phyloP scores from a whole-genome alignment of 371 early-diverging fungal species.

The Fennellomyces sp. region DNA sequence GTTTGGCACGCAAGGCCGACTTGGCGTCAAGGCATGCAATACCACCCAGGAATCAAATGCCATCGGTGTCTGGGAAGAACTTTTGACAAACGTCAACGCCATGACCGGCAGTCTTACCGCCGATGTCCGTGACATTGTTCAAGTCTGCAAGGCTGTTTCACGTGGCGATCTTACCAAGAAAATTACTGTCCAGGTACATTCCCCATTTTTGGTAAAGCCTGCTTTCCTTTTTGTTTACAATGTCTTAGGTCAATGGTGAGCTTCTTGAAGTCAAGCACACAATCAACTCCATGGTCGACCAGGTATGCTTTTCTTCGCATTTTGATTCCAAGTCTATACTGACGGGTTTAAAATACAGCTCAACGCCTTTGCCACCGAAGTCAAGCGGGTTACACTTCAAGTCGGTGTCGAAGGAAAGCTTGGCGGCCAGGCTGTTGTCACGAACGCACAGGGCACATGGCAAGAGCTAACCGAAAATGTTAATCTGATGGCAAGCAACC shows the following conservation, averaged over 20 bases:
- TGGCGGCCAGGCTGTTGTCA: conserved; percentile 44
- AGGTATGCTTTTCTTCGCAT: conserved; percentile 13
- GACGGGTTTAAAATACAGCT: conserved; percentile 16
- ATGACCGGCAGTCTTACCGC: not conserved
- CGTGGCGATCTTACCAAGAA: conserved; percentile 69
- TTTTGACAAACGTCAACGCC: not conserved
- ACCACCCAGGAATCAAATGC: not conserved
- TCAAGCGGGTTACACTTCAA: conserved; percentile 35
- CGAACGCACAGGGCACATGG: conserved; percentile 56
- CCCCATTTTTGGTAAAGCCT: not conserved
- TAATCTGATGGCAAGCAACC: conserved; percentile 31
- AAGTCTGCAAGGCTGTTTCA: conserved; percentile 69
- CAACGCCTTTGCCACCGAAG: conserved; percentile 27
- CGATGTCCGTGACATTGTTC: conserved; percentile 65
- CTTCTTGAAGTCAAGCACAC: conserved; percentile 30
- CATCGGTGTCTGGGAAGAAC: not conserved
- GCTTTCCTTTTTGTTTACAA: not conserved
- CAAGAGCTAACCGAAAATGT: conserved; percentile 54
- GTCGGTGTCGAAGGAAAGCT: conserved; percentile 53
- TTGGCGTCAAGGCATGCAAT: not conserved
- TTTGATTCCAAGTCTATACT: not conserved
- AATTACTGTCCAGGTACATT: conserved; percentile 40
- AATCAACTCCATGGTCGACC: conserved; percentile 32
- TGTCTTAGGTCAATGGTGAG: conserved; percentile 26
- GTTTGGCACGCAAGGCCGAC: not conserved